A percentile compares a stretch with the other conserved stretches of the same genome.
Evolutionary conservation across 257 asterid species (phyloP).

Genomic region (Ilex asprella): DNA sequence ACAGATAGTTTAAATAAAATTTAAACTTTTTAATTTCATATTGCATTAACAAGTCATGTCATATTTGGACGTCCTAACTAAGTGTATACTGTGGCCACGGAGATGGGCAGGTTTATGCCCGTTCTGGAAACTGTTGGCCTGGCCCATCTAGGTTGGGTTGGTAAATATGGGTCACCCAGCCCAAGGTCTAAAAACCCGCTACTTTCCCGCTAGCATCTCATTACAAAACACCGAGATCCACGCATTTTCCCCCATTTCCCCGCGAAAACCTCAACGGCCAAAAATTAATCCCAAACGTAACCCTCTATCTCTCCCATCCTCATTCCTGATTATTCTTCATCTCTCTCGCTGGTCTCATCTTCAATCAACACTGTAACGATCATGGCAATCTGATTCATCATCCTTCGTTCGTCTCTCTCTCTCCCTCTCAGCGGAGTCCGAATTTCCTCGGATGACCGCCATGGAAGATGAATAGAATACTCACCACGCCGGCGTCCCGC

Average conservation of each 20-base stretch:
- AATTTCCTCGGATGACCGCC: slow-evolving; percentile 32
- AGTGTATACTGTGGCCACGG: no score
- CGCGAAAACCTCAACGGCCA: slow-evolving; percentile 36
- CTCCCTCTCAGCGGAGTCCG: background rate
- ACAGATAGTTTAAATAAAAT: no score
- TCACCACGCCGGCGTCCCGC: slow-evolving; percentile 74
- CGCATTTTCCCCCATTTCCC: slow-evolving; percentile 28
- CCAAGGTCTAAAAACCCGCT: no score
- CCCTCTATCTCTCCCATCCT: background rate
- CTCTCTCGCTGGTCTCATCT: background rate
- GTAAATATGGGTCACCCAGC: no score
- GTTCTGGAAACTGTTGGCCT: no score
- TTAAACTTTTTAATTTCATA: no score
- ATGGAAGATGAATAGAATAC: slow-evolving; percentile 92
- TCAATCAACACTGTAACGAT: background rate
- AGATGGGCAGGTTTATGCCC: no score
- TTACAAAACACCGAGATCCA: no score
- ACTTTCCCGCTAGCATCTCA: no score
- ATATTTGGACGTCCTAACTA: no score
- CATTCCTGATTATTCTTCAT: background rate
- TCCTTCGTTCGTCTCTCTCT: background rate
- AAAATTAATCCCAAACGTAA: slow-evolving; percentile 12
- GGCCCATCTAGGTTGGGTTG: no score
- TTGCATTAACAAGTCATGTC: no score
- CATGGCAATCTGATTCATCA: background rate